Percentiles rank a stretch among this genome's conserved stretches.
These are phyloP conservation scores for Aspergillus uvarum DNA, from an alignment of 2,329 filamentous ascomycete genomes.

Conservation along the genomic window DNA sequence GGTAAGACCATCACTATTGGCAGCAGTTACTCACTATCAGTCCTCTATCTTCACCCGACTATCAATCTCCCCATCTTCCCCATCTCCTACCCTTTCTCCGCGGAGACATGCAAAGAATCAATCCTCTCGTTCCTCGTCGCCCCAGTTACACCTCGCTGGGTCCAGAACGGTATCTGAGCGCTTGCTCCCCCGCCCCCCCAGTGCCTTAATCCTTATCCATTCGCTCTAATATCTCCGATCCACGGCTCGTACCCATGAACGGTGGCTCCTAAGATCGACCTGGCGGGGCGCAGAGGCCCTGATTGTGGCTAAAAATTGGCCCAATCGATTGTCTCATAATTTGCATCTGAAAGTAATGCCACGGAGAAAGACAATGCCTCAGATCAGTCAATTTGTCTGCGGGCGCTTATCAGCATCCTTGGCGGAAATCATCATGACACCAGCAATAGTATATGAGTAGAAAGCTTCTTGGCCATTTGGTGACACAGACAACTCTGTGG, in stretches of 20 bases:
- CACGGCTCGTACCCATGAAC: not conserved
- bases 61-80: not conserved
- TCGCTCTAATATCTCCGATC: not conserved
- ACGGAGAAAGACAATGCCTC: slow-evolving; percentile 11
- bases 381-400: not conserved
- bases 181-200: not conserved
- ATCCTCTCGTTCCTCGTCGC: not conserved
- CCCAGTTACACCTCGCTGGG: not conserved
- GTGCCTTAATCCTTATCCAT: not conserved
- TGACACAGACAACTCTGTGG: slow-evolving; percentile 1
- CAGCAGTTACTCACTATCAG: no score
- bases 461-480: not conserved
- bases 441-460: not conserved
- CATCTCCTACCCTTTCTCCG: not conserved
- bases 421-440: slow-evolving; percentile 1
- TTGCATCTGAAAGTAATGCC: slow-evolving; percentile 1
- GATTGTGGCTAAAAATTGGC: slow-evolving; percentile 13
- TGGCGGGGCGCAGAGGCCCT: slow-evolving; percentile 14
- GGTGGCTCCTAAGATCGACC: slow-evolving; percentile 2
- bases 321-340: slow-evolving; percentile 18
- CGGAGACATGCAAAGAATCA: not conserved
- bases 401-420: slow-evolving; percentile 6
- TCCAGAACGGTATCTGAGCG: not conserved
- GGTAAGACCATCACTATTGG: not conserved
- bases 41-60: not conserved